Conservation (phyloP, 1,139 yeast species). For the Fermentozyma sake region DNA sequence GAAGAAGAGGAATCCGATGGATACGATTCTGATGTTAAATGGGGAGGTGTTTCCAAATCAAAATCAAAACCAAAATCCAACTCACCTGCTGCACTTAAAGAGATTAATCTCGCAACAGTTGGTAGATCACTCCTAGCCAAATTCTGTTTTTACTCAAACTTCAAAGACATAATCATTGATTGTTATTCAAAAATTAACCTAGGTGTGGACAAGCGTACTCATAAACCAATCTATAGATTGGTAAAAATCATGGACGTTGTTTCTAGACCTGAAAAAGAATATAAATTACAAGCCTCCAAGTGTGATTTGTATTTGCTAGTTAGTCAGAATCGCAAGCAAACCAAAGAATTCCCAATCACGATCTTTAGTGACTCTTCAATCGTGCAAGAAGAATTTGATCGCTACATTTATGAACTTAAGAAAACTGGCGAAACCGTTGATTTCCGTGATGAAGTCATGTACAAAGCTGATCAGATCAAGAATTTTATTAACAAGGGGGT, state of each 20-base stretch:
- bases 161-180: conserved; percentile 63
- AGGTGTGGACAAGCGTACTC: conserved; percentile 61
- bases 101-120: conserved; percentile 65
- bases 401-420: conserved; percentile 58
- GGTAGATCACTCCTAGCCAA: conserved; percentile 75
- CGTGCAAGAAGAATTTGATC: conserved; percentile 63
- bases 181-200: conserved; percentile 80
- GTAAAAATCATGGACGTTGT: conserved; percentile 71
- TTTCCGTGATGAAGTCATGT: conserved; percentile 59
- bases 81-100: conserved; percentile 43
- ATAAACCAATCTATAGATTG: conserved; percentile 72
- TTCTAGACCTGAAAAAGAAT: conserved; percentile 49
- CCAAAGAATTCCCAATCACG: conserved; percentile 69
- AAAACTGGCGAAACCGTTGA: conserved; percentile 62
- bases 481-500: conserved; percentile 61
- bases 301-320: conserved; percentile 62
- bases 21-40: conserved; percentile 44
- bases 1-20: conserved; percentile 44
- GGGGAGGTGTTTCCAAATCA: conserved; percentile 42
- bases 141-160: conserved; percentile 78
- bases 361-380: conserved; percentile 76
- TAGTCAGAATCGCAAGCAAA: conserved; percentile 62
- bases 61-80: conserved; percentile 24
- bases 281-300: conserved; percentile 50
- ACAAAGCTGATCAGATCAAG: conserved; percentile 58